These are phyloP conservation scores for Ophiostoma piceae DNA, from an alignment of 2,329 filamentous ascomycete genomes.

Conservation along the genomic window DNA sequence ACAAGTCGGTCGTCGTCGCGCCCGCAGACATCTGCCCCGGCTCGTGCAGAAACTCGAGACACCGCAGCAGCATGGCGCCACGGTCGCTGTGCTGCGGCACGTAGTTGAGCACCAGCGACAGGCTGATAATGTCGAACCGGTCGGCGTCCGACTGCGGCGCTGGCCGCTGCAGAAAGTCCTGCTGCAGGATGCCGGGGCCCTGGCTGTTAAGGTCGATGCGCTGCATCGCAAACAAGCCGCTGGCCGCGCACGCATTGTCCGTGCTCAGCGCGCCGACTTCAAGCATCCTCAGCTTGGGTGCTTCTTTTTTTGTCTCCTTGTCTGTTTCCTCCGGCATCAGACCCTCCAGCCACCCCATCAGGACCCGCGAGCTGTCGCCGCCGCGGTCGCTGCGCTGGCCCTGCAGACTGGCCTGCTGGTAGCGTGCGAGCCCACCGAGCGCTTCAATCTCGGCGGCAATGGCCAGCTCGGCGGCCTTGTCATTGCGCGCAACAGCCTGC, in stretches of 20 bases:
- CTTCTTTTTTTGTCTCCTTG: background rate
- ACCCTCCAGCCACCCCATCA: constrained; percentile 57
- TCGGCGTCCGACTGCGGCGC: constrained; percentile 58
- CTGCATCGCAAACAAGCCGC: constrained; percentile 64
- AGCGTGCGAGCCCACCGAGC: constrained; percentile 57
- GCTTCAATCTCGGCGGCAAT: constrained; percentile 51
- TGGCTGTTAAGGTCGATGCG: constrained; percentile 91
- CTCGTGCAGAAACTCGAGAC: constrained; percentile 60
- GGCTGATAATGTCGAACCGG: constrained; percentile 80
- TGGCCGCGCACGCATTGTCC: constrained; percentile 75
- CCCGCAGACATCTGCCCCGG: constrained; percentile 25
- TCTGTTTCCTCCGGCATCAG: background rate
- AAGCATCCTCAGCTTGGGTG: constrained; percentile 56
- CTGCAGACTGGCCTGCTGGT: constrained; percentile 64
- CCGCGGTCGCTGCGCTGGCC: constrained; percentile 61
- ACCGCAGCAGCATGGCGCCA: constrained; percentile 80
- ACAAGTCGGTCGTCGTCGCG: constrained; percentile 16
- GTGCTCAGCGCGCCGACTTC: constrained; percentile 86
- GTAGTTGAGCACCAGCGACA: constrained; percentile 91
- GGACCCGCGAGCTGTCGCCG: constrained; percentile 59
- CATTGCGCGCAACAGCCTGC: constrained; percentile 52
- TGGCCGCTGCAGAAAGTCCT: constrained; percentile 90
- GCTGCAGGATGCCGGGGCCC: constrained; percentile 70
- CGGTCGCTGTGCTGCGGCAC: constrained; percentile 70
- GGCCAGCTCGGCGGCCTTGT: constrained; percentile 42